These are phyloP conservation scores for Iris pallida DNA, from an alignment of 116 monocot species.

Conservation along the genomic window DNA sequence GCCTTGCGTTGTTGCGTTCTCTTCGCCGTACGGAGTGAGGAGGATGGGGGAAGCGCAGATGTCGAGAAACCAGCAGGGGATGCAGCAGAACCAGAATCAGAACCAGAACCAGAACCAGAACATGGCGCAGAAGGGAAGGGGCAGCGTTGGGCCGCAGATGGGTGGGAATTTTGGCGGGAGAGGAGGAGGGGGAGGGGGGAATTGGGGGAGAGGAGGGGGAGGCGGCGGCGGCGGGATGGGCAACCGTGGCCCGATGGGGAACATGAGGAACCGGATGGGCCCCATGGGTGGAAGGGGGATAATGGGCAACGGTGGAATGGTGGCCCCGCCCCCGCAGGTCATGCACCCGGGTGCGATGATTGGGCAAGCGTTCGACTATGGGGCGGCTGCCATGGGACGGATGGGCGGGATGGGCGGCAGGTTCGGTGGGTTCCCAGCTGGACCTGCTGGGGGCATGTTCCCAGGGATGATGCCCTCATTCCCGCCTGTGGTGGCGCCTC, in stretches of 20 bases:
- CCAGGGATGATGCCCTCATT: constrained; percentile 81
- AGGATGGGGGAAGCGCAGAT: constrained; percentile 55
- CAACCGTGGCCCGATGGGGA: constrained; percentile 46
- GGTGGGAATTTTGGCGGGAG: constrained; percentile 14
- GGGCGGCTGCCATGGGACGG: constrained; percentile 72
- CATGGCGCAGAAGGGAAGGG: constrained; percentile 5
- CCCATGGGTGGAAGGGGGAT: constrained; percentile 71
- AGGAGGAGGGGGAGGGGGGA: constrained; percentile 32
- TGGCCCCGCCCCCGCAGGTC: constrained; percentile 57
- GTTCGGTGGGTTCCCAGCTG: constrained; percentile 72
- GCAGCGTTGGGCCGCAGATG: constrained; percentile 16
- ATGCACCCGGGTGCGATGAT: constrained; percentile 66
- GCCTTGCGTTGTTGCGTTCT: constrained; percentile 54
- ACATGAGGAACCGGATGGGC: constrained; percentile 72
- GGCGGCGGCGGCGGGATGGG: constrained; percentile 55
- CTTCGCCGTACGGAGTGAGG: constrained; percentile 38
- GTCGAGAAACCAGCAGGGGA: constrained; percentile 28
- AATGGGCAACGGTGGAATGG: constrained; percentile 83
- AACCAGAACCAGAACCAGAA: not conserved
- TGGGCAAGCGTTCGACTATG: constrained; percentile 81
- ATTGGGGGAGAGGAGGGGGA: constrained; percentile 40
- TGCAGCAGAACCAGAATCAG: constrained; percentile 1
- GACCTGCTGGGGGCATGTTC: constrained; percentile 50
- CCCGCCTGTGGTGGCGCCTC: constrained; percentile 82
- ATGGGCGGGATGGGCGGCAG: constrained; percentile 79